A percentile compares a stretch with the other conserved stretches of the same genome.
These are phyloP conservation scores for Amanita polypyramis DNA, from an alignment of 768 basidiomycete species.

Conservation along the genomic window DNA sequence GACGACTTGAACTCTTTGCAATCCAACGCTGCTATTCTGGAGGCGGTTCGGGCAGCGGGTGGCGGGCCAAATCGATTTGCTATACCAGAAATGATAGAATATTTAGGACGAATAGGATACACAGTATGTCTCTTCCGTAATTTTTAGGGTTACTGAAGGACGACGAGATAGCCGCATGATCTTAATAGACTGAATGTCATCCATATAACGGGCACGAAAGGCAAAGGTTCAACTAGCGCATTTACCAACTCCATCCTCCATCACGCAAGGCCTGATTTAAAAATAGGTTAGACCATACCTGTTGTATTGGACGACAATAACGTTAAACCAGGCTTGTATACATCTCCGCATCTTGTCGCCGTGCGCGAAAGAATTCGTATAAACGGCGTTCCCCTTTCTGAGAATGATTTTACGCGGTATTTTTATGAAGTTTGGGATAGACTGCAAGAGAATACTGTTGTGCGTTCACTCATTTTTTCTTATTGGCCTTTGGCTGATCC, in stretches of 20 bases:
- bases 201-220: slow-evolving; percentile 97
- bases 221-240: slow-evolving; percentile 95
- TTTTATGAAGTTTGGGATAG: slow-evolving; percentile 97
- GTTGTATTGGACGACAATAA: neutral
- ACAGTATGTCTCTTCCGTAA: slow-evolving; percentile 35
- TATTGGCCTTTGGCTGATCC: neutral
- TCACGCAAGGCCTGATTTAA: slow-evolving; percentile 62
- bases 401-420: slow-evolving; percentile 78
- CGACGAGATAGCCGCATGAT: slow-evolving; percentile 50
- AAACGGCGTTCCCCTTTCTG: slow-evolving; percentile 82
- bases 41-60: slow-evolving; percentile 70
- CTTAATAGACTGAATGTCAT: slow-evolving; percentile 86
- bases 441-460: slow-evolving; percentile 51
- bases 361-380: slow-evolving; percentile 94
- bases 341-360: slow-evolving; percentile 92
- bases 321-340: slow-evolving; percentile 66
- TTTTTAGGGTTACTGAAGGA: slow-evolving; percentile 10
- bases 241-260: slow-evolving; percentile 84
- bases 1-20: slow-evolving; percentile 72
- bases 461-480: slow-evolving; percentile 19
- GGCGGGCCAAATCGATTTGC: slow-evolving; percentile 49
- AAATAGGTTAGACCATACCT: slow-evolving; percentile 49
- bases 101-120: slow-evolving; percentile 80
- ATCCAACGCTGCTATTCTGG: slow-evolving; percentile 88
- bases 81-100: slow-evolving; percentile 86